Base-by-base conservation (phyloP, 1,139 yeast species). In the Petasospora rhodanensis region DNA sequence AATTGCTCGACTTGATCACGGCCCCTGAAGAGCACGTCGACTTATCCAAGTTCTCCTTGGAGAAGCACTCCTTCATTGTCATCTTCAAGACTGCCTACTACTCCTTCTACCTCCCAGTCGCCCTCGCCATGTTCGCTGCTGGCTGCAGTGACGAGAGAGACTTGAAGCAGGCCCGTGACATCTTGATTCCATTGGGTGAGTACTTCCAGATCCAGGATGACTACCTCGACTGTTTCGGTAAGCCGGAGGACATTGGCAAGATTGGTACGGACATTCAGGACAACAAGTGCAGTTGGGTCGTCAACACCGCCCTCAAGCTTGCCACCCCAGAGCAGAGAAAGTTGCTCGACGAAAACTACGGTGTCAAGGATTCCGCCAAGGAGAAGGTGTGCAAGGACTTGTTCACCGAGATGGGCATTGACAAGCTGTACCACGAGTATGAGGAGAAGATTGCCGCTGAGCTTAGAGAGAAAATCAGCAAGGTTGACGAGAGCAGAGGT, bases 161-260 rank as follows among this genome's bases (percentile, higher is more conserved):
- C 59, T 72, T 93, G 59, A 73, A 84, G 59, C 98, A 91, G 66
- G 96, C 87, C 14, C 73, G 70, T 45, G 93, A 85, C 50, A 78
- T 93, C 31, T 73, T 93, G 61, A 79, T 93, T 45, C 97, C 97
- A 40, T 74, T 91, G 50, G 99, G 99, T 41, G 96, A 93, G 64
- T 93, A 93, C 61, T 93, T 93, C 81, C 99, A 93, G 67, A 86
- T 93, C 51, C 98, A 93, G 66, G 99, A 93, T 58, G 99, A 93
- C 62, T 93, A 70, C 66, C 76, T 93, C 52, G 99, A 93, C 62
- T 86, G 96, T 63, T 93, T 85, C 57, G 99, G 98, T 45, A 87
- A 93, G 49, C 96, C 98, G 29, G 94, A 84, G 57, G 89, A 89
- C 54, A 91, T 91, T 56, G 99, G 99, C 44, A 93, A 93, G 71